phyloP scores from a whole-genome alignment of 352 stramenopile species.

The Pythium sukuiense region DNA sequence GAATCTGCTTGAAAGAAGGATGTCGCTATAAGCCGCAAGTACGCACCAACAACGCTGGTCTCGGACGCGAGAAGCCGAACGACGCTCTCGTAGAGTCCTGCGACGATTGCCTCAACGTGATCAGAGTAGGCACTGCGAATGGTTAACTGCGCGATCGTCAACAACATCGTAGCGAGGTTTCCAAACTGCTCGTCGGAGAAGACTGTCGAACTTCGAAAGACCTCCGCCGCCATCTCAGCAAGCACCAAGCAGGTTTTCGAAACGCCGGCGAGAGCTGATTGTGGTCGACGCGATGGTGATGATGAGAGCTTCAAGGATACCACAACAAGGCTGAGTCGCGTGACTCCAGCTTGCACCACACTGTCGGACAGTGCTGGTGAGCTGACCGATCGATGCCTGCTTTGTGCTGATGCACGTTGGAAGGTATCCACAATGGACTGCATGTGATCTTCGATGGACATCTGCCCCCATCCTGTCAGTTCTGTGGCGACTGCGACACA shows the following conservation, averaged over 20 bases:
- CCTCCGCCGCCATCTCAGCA: background rate
- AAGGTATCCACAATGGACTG: background rate
- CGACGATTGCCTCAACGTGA: background rate
- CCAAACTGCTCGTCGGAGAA: background rate
- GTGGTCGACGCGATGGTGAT: background rate
- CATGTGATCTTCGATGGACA: slow-evolving; percentile 6
- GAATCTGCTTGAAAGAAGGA: background rate
- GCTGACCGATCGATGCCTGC: background rate
- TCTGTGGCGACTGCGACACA: slow-evolving; percentile 4
- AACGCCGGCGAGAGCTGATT: background rate
- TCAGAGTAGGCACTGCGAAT: background rate
- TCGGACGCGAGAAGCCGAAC: background rate
- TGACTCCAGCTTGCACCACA: background rate
- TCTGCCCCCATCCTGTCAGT: slow-evolving; percentile 14
- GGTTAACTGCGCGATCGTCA: background rate
- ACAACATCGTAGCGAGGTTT: background rate
- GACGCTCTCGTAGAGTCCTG: background rate
- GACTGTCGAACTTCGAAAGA: background rate
- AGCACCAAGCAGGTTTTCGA: background rate
- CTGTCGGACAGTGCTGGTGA: background rate
- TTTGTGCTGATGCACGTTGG: background rate
- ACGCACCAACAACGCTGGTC: background rate
- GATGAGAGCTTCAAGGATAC: background rate
- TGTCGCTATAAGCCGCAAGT: background rate
- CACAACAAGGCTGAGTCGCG: background rate